phyloP scores from a whole-genome alignment of 805 yeast species.

The Candida jianshihensis region DNA sequence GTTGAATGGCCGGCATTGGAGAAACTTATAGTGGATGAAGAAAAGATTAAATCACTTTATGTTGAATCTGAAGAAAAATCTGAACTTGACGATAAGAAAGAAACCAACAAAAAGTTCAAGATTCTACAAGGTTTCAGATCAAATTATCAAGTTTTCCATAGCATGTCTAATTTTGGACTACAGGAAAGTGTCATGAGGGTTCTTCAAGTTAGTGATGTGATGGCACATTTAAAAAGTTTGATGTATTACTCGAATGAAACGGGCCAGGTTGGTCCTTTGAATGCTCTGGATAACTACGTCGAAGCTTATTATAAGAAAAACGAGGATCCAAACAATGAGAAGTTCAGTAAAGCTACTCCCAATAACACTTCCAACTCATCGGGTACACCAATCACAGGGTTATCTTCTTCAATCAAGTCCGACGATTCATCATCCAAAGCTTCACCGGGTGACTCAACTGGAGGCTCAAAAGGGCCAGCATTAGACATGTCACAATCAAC shows the following conservation, averaged over 20 bases:
- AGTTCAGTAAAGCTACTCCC: neutral
- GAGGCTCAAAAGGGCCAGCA: slow-evolving; percentile 10
- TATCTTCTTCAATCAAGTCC: neutral
- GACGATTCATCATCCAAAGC: neutral
- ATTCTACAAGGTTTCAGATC: slow-evolving; percentile 27
- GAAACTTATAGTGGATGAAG: slow-evolving; percentile 27
- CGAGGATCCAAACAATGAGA: slow-evolving; percentile 5
- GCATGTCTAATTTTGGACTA: slow-evolving; percentile 52
- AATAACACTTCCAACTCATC: neutral
- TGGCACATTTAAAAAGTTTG: slow-evolving; percentile 62
- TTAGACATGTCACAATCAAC: slow-evolving; percentile 29
- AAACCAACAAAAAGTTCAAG: slow-evolving; percentile 10
- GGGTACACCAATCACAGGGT: neutral
- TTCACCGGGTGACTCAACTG: slow-evolving; percentile 4
- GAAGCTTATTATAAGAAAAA: slow-evolving; percentile 8
- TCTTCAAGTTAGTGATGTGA: slow-evolving; percentile 70
- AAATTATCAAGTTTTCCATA: slow-evolving; percentile 37
- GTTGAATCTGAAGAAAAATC: neutral
- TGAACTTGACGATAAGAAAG: slow-evolving; percentile 3
- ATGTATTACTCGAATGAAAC: slow-evolving; percentile 48
- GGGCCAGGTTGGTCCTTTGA: slow-evolving; percentile 46
- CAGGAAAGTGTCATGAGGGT: slow-evolving; percentile 61
- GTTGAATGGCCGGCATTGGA: slow-evolving; percentile 41
- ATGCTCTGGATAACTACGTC: slow-evolving; percentile 41
- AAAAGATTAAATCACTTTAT: slow-evolving; percentile 14